Conservation (phyloP, 2,329 filamentous ascomycete species). For the Stagonosporopsis cucurbitacearum region DNA sequence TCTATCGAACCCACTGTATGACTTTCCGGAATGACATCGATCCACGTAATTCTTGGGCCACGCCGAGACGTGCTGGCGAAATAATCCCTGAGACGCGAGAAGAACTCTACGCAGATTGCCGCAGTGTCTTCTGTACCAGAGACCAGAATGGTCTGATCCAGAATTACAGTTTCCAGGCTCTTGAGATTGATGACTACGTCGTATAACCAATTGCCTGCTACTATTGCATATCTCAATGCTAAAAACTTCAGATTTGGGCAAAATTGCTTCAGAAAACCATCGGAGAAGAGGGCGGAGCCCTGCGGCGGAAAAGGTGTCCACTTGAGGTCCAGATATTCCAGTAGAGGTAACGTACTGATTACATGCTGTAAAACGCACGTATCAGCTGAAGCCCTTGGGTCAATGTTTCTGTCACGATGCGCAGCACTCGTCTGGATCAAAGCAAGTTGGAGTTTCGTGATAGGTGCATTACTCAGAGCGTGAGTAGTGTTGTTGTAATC, state of each 20-base stretch:
- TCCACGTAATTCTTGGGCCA: neutral
- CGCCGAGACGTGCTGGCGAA: neutral
- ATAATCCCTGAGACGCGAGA: neutral
- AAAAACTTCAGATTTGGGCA: conserved; percentile 1
- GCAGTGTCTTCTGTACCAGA: neutral
- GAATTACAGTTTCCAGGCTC: neutral
- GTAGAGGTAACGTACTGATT: neutral
- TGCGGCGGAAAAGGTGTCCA: neutral
- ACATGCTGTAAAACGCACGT: neutral
- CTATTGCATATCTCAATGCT: neutral
- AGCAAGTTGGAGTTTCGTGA: neutral
- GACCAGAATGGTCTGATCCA: neutral
- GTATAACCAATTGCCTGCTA: neutral
- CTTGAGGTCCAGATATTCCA: conserved; percentile 3
- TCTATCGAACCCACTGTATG: neutral
- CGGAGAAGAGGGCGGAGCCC: neutral
- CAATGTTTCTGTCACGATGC: too few relatives aligned
- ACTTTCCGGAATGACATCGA: neutral
- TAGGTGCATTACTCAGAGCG: neutral
- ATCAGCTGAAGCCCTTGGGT: neutral
- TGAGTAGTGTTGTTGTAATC: conserved; percentile 17
- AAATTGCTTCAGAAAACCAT: neutral
- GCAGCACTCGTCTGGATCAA: neutral
- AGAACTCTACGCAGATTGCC: neutral
- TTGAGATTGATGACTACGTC: neutral